phyloP scores from a whole-genome alignment of 176 grass and related monocot species.

The Saccharum spontaneum region DNA sequence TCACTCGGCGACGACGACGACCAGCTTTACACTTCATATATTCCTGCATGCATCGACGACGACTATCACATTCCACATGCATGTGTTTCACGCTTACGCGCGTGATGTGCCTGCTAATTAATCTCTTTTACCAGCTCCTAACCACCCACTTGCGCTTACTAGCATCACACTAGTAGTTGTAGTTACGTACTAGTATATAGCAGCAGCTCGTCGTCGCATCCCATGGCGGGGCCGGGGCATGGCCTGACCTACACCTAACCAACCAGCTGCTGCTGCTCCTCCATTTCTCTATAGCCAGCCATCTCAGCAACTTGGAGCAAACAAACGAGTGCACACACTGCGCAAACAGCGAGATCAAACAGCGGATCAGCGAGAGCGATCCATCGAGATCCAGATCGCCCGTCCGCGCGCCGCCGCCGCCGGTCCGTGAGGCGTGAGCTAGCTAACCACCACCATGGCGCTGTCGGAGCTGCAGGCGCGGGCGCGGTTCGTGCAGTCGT shows the following conservation, averaged over 20 bases:
- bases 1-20: background rate
- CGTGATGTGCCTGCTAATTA: background rate
- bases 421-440: no score
- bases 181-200: background rate
- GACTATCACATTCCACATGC: background rate
- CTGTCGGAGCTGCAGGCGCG: background rate
- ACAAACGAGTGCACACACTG: background rate
- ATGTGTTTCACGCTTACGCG: conserved; percentile 39
- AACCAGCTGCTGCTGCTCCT: no score
- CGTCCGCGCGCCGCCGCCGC: no score
- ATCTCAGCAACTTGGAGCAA: background rate
- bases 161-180: background rate
- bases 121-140: background rate
- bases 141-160: background rate
- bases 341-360: background rate
- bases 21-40: background rate
- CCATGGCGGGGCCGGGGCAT: background rate
- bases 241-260: no score
- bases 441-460: background rate
- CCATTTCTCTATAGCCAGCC: no score
- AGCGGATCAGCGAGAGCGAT: background rate
- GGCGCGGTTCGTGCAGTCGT: background rate
- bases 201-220: background rate
- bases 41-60: no score
- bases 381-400: no score